A percentile compares a stretch with the other conserved stretches of the same genome.
Conservation (phyloP, 345 rosid species). For the Linum usitatissimum region DNA sequence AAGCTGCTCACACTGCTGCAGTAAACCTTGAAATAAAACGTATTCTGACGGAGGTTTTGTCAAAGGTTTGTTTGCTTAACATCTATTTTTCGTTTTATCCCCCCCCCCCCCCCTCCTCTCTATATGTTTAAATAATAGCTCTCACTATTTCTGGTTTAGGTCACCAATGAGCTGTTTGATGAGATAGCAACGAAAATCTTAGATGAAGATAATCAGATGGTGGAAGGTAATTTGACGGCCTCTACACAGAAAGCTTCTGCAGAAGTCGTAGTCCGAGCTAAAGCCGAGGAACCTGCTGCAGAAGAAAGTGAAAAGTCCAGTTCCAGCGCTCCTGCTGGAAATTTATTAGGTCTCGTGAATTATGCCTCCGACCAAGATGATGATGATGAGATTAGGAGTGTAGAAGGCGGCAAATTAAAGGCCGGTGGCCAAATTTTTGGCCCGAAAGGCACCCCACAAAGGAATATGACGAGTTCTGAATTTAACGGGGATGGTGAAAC, state of each 20-base stretch:
- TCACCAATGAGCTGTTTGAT: conserved; percentile 86
- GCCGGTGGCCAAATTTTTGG: conserved; percentile 19
- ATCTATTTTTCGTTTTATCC: conserved; percentile 14
- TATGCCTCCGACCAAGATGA: conserved; percentile 86
- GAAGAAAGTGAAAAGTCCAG: conserved; percentile 41
- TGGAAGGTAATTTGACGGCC: conserved; percentile 42
- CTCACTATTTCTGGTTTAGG: conserved; percentile 37
- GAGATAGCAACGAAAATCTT: conserved; percentile 94
- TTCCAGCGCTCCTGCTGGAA: conserved; percentile 43
- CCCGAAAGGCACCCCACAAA: conserved; percentile 13
- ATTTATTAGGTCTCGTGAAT: conserved; percentile 83
- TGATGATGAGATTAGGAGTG: conserved; percentile 28
- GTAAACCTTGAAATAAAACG: conserved; percentile 91
- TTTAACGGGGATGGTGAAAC: conserved; percentile 18
- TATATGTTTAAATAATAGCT: conserved; percentile 14
- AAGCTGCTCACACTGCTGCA: conserved; percentile 58
- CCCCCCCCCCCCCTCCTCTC: background rate
- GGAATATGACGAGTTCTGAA: conserved; percentile 17
- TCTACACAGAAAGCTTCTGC: conserved; percentile 43
- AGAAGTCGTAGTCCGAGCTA: conserved; percentile 36
- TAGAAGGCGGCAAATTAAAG: conserved; percentile 17
- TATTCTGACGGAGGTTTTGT: conserved; percentile 84
- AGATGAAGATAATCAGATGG: conserved; percentile 47
- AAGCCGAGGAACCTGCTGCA: conserved; percentile 25
- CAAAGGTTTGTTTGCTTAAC: conserved; percentile 45